Base-by-base conservation (phyloP, 2,329 filamentous ascomycete species). In the Botrytis porri region DNA sequence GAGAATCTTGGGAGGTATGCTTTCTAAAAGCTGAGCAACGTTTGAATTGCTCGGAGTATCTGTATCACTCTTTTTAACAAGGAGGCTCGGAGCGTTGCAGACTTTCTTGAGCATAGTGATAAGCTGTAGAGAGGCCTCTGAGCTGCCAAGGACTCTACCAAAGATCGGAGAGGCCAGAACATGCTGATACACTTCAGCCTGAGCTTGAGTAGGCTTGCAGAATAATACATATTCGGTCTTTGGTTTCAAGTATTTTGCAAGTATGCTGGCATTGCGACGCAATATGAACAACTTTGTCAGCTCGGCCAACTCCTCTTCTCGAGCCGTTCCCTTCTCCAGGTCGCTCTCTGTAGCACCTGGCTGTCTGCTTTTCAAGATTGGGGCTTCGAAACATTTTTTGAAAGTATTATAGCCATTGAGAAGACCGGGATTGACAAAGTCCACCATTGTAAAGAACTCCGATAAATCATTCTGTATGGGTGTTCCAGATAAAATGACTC, bases 141-240 rank as follows among this genome's bases (percentile, higher is more conserved):
- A 84, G 75, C 86, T 90, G 22, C 89, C 88, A 67, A 92, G 82
- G 14, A 88, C 88, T 45, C 84, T 85, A 67, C 88, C 86, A 76
- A 92, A 92, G 8, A 88, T 83, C 0, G 89, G 88, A 2, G 90
- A 92, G 14, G 85, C 84, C n/a, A 93, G 83, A 51, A 93, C 88
- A 73, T 85, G 84, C 71, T 88, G 87, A 79, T 99, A 99, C 0
- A 98, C 84, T 74, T 98, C 94, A 4, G 94, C 93, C 80, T 99
- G 96, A 76, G 95, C 94, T 51, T 90, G 88, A 0, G 94, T 97
- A 81, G 98, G 89, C 0, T 95, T 96, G 0, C 96, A 96, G 77
- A 96, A 98, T 0, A 99, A 84, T 1, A 99, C 93, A 77, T 98
- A 99, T 82, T 99, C 96, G 20, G 96, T 90, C 84, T 99, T 99